These are phyloP conservation scores for Neopestalotiopsis rosae DNA, from an alignment of 2,329 filamentous ascomycete genomes.

Conservation along the genomic window DNA sequence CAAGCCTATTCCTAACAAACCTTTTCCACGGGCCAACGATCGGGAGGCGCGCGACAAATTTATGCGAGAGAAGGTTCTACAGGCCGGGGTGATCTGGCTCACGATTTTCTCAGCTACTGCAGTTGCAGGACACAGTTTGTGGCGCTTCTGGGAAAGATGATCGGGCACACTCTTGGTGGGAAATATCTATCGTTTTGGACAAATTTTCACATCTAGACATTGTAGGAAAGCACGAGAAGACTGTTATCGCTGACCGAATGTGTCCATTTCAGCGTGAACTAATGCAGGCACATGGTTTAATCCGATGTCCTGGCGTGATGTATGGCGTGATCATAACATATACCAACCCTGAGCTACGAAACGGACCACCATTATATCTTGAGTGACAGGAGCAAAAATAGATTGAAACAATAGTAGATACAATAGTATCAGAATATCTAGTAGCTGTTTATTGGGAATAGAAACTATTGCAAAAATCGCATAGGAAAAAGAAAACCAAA, in stretches of 20 bases:
- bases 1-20: conserved; percentile 22
- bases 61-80: conserved; percentile 25
- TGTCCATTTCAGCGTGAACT: too few relatives aligned
- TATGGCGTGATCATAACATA: too few relatives aligned
- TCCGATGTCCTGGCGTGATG: too few relatives aligned
- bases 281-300: too few relatives aligned
- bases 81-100: conserved; percentile 11
- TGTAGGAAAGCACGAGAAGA: not conserved
- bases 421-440: not conserved
- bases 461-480: not conserved
- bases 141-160: conserved; percentile 8
- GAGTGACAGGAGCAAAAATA: too few relatives aligned
- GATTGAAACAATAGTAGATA: too few relatives aligned
- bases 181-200: not conserved
- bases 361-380: too few relatives aligned
- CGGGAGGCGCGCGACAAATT: conserved; percentile 13
- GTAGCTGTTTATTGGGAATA: not conserved
- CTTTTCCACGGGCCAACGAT: conserved; percentile 24
- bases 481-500: not conserved
- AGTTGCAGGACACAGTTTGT: not conserved
- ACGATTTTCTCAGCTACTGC: not conserved
- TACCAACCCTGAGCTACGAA: too few relatives aligned
- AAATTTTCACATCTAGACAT: not conserved
- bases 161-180: not conserved
- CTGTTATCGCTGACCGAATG: too few relatives aligned